Conservation (phyloP, 148 eudicot species). For the Drosera capensis region DNA sequence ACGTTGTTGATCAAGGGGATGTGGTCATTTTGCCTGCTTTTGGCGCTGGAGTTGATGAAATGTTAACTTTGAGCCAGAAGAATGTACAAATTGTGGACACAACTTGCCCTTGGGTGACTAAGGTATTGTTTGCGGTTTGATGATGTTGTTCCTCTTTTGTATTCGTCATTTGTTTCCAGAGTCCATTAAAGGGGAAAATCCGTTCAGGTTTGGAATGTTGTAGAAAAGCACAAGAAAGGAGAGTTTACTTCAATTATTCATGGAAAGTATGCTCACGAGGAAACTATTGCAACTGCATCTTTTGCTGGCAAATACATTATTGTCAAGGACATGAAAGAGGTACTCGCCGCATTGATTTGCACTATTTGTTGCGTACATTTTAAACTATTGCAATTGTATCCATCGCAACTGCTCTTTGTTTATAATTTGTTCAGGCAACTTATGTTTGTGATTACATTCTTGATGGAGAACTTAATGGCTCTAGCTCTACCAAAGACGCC, state of each 20-base stretch:
- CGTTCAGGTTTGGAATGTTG: slow-evolving; percentile 75
- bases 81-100: slow-evolving; percentile 95
- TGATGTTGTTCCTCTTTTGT: too few species aligned
- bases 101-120: slow-evolving; percentile 96
- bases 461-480: slow-evolving; percentile 90
- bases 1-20: slow-evolving; percentile 65
- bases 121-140: slow-evolving; percentile 32
- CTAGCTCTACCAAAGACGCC: slow-evolving; percentile 91
- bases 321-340: slow-evolving; percentile 90
- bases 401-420: slow-evolving; percentile 5
- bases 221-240: slow-evolving; percentile 95
- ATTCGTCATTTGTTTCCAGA: too few species aligned
- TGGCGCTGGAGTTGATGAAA: slow-evolving; percentile 97
- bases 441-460: slow-evolving; percentile 95
- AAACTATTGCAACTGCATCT: slow-evolving; percentile 92
- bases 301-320: slow-evolving; percentile 78
- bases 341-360: slow-evolving; percentile 11
- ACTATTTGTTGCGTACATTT: not conserved
- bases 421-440: slow-evolving; percentile 39
- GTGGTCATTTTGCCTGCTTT: slow-evolving; percentile 94
- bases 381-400: slow-evolving; percentile 1
- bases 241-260: slow-evolving; percentile 94
- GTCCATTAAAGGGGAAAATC: too few species aligned
- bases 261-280: slow-evolving; percentile 92
- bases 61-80: slow-evolving; percentile 63